A percentile compares a stretch with the other conserved stretches of the same genome.
These are phyloP conservation scores for Croton laevigatus DNA, from an alignment of 441 rosid genomes.

Conservation along the genomic window DNA sequence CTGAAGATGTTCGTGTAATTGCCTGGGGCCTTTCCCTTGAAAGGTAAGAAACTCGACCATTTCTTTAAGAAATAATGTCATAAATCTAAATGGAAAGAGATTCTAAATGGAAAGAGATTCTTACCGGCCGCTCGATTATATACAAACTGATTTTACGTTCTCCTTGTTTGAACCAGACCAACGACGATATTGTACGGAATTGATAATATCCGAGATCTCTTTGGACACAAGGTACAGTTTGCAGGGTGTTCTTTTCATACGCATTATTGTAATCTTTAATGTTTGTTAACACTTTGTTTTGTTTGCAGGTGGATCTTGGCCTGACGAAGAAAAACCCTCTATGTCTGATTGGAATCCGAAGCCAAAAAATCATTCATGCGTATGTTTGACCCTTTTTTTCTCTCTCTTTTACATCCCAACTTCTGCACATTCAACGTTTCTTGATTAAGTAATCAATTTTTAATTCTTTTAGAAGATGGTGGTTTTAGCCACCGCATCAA, in stretches of 20 bases:
- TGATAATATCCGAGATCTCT: slow-evolving; percentile 85
- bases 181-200: slow-evolving; percentile 85
- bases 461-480: too few species aligned
- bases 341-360: slow-evolving; percentile 62
- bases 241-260: not conserved
- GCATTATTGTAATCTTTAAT: not conserved
- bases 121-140: not conserved
- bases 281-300: slow-evolving; percentile 4
- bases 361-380: too few species aligned
- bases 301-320: slow-evolving; percentile 75
- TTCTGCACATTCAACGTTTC: too few species aligned
- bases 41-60: slow-evolving; percentile 44
- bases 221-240: slow-evolving; percentile 77
- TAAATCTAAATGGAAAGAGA: not conserved
- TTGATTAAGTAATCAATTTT: too few species aligned
- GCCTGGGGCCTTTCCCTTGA: slow-evolving; percentile 99
- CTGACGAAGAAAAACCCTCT: slow-evolving; percentile 73
- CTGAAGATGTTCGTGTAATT: slow-evolving; percentile 79
- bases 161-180: slow-evolving; percentile 49
- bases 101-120: not conserved
- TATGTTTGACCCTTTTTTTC: too few species aligned
- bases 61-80: not conserved
- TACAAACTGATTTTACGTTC: slow-evolving; percentile 10
- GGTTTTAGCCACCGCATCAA: too few species aligned
- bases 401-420: too few species aligned